phyloP scores from a whole-genome alignment of 768 basidiomycete species.

The Cystobasidium tubakii region DNA sequence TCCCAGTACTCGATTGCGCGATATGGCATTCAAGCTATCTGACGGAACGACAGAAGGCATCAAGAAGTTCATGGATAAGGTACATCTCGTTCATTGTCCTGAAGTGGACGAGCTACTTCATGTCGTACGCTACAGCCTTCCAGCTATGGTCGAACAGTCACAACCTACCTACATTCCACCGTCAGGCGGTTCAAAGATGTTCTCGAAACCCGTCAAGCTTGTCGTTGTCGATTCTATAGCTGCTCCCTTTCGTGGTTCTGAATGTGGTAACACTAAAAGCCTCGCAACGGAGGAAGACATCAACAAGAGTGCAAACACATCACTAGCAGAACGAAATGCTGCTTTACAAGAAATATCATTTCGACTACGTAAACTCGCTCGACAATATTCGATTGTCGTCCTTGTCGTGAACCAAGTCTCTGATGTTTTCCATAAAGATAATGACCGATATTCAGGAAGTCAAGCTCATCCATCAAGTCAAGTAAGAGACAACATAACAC shows the following conservation, averaged over 20 bases:
- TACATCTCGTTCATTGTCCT: constrained; percentile 58
- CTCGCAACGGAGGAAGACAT: not conserved
- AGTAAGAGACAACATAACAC: not conserved
- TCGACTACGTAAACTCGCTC: constrained; percentile 66
- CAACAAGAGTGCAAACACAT: not conserved
- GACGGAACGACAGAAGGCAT: constrained; percentile 17
- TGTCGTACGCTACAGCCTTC: constrained; percentile 49
- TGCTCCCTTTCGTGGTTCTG: constrained; percentile 68
- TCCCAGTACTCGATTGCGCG: constrained; percentile 59
- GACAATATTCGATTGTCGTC: constrained; percentile 62
- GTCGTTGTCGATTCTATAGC: constrained; percentile 82
- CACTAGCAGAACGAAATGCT: constrained; percentile 65
- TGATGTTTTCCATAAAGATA: constrained; percentile 60
- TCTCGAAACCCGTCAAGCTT: constrained; percentile 64
- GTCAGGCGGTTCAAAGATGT: constrained; percentile 37
- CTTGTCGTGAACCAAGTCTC: constrained; percentile 83
- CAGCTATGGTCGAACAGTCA: constrained; percentile 48
- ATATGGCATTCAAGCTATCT: constrained; percentile 45
- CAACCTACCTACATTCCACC: constrained; percentile 46
- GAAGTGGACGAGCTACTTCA: constrained; percentile 51
- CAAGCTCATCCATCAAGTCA: constrained; percentile 8
- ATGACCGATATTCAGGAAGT: not conserved
- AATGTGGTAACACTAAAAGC: constrained; percentile 48
- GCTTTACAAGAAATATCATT: constrained; percentile 63
- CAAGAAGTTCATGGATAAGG: constrained; percentile 45